phyloP scores from a whole-genome alignment of 2,329 filamentous ascomycete species.

The Pseudogymnoascus sp. region DNA sequence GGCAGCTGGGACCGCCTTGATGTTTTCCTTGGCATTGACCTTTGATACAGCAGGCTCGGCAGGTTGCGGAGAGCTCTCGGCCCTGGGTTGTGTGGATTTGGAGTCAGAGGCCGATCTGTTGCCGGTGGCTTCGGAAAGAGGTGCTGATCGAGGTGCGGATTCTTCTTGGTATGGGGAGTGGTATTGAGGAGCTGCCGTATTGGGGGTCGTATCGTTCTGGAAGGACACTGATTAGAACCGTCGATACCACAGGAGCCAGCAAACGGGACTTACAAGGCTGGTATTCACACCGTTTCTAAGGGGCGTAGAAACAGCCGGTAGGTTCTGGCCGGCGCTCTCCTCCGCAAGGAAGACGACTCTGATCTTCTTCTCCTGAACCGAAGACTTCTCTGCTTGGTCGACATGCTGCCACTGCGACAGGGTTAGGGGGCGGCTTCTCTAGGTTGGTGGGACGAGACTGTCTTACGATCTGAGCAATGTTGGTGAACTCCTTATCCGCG shows the following conservation, averaged over 20 bases:
- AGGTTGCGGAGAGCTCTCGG: neutral
- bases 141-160: constrained; percentile 11
- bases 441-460: neutral
- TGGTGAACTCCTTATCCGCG: constrained; percentile 73
- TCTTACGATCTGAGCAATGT: constrained; percentile 71
- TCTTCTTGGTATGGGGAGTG: constrained; percentile 44
- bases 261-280: constrained; percentile 9
- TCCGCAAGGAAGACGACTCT: constrained; percentile 75
- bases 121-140: neutral
- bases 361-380: constrained; percentile 91
- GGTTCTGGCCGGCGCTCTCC: constrained; percentile 32
- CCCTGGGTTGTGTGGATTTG: neutral
- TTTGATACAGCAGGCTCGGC: constrained; percentile 22
- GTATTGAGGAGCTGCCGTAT: constrained; percentile 41
- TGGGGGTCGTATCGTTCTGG: constrained; percentile 19
- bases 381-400: constrained; percentile 64
- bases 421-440: constrained; percentile 11
- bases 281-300: constrained; percentile 22
- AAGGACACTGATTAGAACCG: neutral
- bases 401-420: constrained; percentile 54
- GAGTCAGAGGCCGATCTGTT: neutral
- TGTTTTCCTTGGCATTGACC: constrained; percentile 22
- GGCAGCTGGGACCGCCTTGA: constrained; percentile 35
- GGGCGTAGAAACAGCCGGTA: constrained; percentile 18
- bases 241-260: neutral